phyloP scores from a whole-genome alignment of 768 basidiomycete species.

The Panus rudis region DNA sequence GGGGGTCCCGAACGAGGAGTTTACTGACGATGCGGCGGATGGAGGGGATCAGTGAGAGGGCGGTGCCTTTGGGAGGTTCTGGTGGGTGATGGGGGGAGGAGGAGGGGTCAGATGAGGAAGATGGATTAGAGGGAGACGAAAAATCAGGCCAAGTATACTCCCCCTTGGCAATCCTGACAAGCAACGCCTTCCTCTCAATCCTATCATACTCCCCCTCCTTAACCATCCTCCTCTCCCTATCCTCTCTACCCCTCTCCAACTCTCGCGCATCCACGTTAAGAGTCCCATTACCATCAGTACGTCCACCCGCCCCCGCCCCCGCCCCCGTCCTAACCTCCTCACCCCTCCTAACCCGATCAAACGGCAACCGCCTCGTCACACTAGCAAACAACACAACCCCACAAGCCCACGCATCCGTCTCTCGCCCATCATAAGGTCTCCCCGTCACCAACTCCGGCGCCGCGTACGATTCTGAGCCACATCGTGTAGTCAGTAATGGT shows the following conservation, averaged over 20 bases:
- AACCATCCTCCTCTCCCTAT: slow-evolving; percentile 19
- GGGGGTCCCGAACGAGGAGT: slow-evolving; percentile 66
- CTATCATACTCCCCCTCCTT: slow-evolving; percentile 26
- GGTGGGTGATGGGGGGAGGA: too few relatives aligned
- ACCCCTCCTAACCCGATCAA: slow-evolving; percentile 34
- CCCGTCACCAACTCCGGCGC: slow-evolving; percentile 44
- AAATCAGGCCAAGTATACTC: slow-evolving; percentile 66
- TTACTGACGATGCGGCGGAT: slow-evolving; percentile 49
- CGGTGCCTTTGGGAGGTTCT: slow-evolving; percentile 21
- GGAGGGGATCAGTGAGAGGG: slow-evolving; percentile 35
- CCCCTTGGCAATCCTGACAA: slow-evolving; percentile 76
- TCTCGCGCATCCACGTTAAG: not conserved
- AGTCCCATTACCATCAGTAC: slow-evolving; percentile 15
- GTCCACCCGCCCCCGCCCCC: slow-evolving; percentile 4
- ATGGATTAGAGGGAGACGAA: slow-evolving; percentile 8
- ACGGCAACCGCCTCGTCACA: slow-evolving; percentile 64
- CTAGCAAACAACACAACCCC: slow-evolving; percentile 84
- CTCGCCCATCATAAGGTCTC: slow-evolving; percentile 69
- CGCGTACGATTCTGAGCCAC: slow-evolving; percentile 85
- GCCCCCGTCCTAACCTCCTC: slow-evolving; percentile 17
- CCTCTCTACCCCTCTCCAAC: slow-evolving; percentile 12
- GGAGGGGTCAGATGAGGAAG: too few relatives aligned
- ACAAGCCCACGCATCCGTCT: slow-evolving; percentile 86
- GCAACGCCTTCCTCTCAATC: slow-evolving; percentile 42
- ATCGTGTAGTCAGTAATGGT: slow-evolving; percentile 68